Percentiles rank a stretch among this genome's conserved stretches.
Evolutionary conservation across 78 protist genomes (phyloP).

Genomic region (Speleostelium caveatum): DNA sequence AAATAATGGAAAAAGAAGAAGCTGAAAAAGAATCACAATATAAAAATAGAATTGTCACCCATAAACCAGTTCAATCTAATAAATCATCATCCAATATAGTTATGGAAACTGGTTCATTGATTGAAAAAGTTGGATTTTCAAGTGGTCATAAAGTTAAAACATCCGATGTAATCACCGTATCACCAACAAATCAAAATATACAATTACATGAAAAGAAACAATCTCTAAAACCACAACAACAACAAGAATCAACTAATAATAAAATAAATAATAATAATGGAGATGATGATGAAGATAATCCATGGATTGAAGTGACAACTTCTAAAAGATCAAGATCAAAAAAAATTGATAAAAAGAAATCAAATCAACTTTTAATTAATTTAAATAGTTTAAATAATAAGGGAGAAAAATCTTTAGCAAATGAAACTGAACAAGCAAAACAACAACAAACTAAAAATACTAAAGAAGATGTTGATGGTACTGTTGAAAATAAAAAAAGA

Average conservation of each 20-base stretch:
- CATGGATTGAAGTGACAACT: constrained; percentile 60
- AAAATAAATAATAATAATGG: constrained; percentile 11
- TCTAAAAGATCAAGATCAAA: background rate
- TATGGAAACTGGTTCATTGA: constrained; percentile 1
- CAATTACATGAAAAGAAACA: background rate
- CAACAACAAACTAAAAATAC: background rate
- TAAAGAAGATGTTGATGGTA: background rate
- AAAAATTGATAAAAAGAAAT: constrained; percentile 56
- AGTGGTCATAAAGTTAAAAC: constrained; percentile 54
- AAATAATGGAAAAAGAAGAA: constrained; percentile 18
- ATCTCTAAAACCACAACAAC: background rate
- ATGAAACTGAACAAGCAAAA: background rate
- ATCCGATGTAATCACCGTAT: background rate
- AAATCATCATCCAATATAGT: background rate
- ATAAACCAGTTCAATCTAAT: constrained; percentile 16
- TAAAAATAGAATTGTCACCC: constrained; percentile 26
- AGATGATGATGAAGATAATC: constrained; percentile 47
- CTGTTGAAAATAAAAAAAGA: background rate
- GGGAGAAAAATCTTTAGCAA: constrained; percentile 6
- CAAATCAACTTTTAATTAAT: constrained; percentile 21
- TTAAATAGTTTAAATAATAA: constrained; percentile 13
- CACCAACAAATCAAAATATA: background rate
- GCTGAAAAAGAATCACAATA: background rate
- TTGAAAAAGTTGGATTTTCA: constrained; percentile 54
- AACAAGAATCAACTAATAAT: background rate